Evolutionary conservation across 768 basidiomycete genomes (phyloP), one percentile per base, ranked within the genome.

Genomic region (Kwoniella botswanensis): DNA sequence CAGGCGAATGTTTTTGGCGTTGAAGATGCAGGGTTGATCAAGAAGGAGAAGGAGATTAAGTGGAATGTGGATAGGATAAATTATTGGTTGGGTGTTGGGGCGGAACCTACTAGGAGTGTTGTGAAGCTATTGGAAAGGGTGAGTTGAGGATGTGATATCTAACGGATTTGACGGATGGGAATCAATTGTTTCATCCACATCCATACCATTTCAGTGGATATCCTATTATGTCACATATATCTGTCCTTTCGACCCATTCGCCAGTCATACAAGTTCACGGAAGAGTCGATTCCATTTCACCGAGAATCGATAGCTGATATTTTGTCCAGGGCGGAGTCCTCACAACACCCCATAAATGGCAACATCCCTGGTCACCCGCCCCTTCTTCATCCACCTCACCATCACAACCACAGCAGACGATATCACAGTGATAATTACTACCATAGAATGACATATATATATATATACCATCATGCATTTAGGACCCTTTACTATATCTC

Each of bases 1-100:
- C 66, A 74, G 87, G 72, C 84, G 88, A 57, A 71, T 67, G 73
- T 82, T 24, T 76, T 83, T 82, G 61, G 86, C 81, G 46, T 82
- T 86, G 69, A 83, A 85, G 24, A 86, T 66, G 58, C 15, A 54
- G 66, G 54, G 18, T 61, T 65, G 46, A 55, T 71, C 3, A 68
- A 68, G 59, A 81, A 75, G 54, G 79, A 83, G 71, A 96, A 94
- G 84, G 89, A 88, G 43, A 86, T 98, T 67, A 88, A 90, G 76
- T 98, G 95, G 94, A 94, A 93, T 83, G 90, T 91, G 26, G 90
- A 92, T 76, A 89, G 96, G 81, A 93, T 98, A 82, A 87, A 87
- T 69, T 93, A 92, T 79, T 98, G 96, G 96, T 83, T 98, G 50
- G 87, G 87, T 43, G 88, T 91, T 18, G 95, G 94, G 0, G 96